Evolutionary conservation across 2,329 filamentous ascomycete species (phyloP).

Genomic region (Bipolaris bicolor): DNA sequence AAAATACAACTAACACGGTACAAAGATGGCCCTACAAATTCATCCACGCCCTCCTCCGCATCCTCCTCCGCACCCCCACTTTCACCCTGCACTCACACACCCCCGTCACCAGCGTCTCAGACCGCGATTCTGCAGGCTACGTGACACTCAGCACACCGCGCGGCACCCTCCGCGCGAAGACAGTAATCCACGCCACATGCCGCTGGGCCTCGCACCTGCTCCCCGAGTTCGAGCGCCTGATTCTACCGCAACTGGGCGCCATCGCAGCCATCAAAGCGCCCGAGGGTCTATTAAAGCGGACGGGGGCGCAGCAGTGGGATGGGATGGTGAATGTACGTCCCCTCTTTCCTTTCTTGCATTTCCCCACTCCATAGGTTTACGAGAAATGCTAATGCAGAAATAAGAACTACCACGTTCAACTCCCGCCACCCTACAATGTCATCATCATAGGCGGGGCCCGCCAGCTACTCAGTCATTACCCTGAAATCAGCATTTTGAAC

Average conservation of each 20-base stretch:
- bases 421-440: constrained; percentile 18
- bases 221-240: constrained; percentile 14
- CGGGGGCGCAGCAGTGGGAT: constrained; percentile 21
- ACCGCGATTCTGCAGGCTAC: constrained; percentile 11
- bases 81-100: constrained; percentile 15
- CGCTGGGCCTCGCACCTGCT: constrained; percentile 21
- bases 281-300: constrained; percentile 13
- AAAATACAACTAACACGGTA: too few species aligned
- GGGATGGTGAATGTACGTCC: constrained; percentile 13
- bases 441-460: constrained; percentile 20
- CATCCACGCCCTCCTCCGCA: constrained; percentile 17
- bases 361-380: too few species aligned
- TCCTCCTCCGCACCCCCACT: constrained; percentile 7
- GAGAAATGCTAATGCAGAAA: not conserved
- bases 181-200: constrained; percentile 17
- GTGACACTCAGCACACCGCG: constrained; percentile 10
- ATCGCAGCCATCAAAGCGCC: constrained; percentile 17
- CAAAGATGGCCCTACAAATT: constrained; percentile 22
- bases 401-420: constrained; percentile 18
- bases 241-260: constrained; percentile 9
- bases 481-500: constrained; percentile 8
- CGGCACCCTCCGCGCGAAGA: constrained; percentile 11
- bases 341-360: not conserved
- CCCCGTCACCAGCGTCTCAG: constrained; percentile 12
- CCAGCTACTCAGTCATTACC: constrained; percentile 12